Conservation (phyloP, 2,329 filamentous ascomycete genomes). For the Ophiognomonia clavigignenti-juglandacearum region DNA sequence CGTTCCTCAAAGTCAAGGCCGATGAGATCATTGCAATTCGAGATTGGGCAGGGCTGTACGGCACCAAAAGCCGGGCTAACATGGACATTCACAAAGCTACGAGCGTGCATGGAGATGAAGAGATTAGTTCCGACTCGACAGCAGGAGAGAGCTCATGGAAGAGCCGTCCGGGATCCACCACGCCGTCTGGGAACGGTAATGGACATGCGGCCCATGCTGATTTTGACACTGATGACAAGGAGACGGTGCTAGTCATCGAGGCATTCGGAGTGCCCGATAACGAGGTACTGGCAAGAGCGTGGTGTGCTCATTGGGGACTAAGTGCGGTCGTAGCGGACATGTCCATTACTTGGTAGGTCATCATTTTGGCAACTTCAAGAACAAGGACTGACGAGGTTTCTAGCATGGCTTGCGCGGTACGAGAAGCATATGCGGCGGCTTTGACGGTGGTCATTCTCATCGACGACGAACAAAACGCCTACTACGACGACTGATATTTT, state of each 20-base stretch:
- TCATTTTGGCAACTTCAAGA: not conserved
- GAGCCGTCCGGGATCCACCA: not conserved
- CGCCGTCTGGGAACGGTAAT: conserved; percentile 7
- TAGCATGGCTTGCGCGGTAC: conserved; percentile 67
- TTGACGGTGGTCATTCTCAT: conserved; percentile 68
- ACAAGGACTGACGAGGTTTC: conserved; percentile 14
- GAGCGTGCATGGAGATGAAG: not conserved
- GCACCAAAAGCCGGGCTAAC: conserved; percentile 15
- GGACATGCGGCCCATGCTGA: not conserved
- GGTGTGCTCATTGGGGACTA: conserved; percentile 72
- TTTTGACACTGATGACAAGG: conserved; percentile 50
- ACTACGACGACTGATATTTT: conserved; percentile 30
- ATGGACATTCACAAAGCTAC: not conserved
- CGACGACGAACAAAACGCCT: conserved; percentile 41
- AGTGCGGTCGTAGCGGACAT: conserved; percentile 67
- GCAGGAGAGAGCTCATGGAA: conserved; percentile 15
- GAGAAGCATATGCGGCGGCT: conserved; percentile 70
- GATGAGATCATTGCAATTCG: conserved; percentile 62
- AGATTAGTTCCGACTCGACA: conserved; percentile 7
- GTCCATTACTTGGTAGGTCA: conserved; percentile 58
- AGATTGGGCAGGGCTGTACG: conserved; percentile 56
- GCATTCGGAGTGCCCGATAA: conserved; percentile 70
- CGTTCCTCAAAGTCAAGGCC: conserved; percentile 52
- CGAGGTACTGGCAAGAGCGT: conserved; percentile 70
- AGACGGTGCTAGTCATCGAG: conserved; percentile 66